Conservation (phyloP, 495 filamentous ascomycete genomes). For the Tuber borchii region DNA sequence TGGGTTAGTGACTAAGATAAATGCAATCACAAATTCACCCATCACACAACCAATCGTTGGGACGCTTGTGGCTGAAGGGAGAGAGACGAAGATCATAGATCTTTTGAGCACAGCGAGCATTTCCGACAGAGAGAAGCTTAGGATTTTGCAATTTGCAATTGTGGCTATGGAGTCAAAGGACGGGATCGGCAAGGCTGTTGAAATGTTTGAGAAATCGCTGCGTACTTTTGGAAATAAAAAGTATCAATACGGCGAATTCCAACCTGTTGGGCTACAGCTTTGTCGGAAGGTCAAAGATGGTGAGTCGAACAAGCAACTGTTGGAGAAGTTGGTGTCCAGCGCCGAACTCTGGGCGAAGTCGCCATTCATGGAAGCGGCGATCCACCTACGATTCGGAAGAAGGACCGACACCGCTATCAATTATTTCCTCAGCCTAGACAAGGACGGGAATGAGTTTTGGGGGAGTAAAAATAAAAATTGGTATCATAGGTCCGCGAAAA, state of each 20-base stretch:
- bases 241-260: constrained; percentile 10
- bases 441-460: constrained; percentile 13
- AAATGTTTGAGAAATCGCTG: constrained; percentile 12
- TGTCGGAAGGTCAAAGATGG: constrained; percentile 16
- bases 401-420: constrained; percentile 15
- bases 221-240: neutral
- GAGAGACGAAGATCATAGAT: constrained; percentile 15
- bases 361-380: constrained; percentile 21
- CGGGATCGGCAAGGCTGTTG: constrained; percentile 14
- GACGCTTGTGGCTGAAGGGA: constrained; percentile 18
- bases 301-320: constrained; percentile 8
- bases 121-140: neutral
- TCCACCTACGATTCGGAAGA: constrained; percentile 19
- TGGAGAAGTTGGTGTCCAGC: constrained; percentile 13
- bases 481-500: constrained; percentile 15
- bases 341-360: constrained; percentile 16
- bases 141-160: constrained; percentile 15
- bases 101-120: constrained; percentile 9
- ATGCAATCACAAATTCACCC: constrained; percentile 8
- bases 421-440: constrained; percentile 17
- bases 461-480: neutral
- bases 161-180: neutral
- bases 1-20: constrained; percentile 11
- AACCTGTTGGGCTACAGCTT: constrained; percentile 14
- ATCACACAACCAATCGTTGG: constrained; percentile 13